Evolutionary conservation across 352 stramenopile species (phyloP), one percentile per base, ranked within the genome.

Genomic region (Phytopythium chamaehyphon): DNA sequence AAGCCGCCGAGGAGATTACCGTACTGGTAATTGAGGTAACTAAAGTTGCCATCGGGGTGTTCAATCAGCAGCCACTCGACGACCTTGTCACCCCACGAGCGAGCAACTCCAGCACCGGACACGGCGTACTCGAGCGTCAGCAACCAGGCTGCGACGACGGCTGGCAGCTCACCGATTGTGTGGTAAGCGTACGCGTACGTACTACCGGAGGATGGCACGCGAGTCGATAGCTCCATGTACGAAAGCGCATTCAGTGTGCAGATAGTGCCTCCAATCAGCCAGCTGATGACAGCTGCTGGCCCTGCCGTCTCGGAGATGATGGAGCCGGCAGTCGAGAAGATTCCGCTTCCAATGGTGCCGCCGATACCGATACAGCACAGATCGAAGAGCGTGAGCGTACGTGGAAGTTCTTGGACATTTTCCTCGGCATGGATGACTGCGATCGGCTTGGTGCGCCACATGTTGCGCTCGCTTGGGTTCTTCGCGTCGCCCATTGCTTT

Each of bases 101-200:
- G 83, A 0, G 96, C 94, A 0, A 95, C 90, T 1, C 94, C 96
- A 12, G 90, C 87, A 33, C 84, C 90, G 0, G 85, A 93, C 19
- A 98, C 61, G 31, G 88, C 82, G 73, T 98, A 98, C 74, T 98
- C 94, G 44, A 98, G 73, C 23, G 90, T 97, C 23, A 98, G 64
- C 26, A 95, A 58, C 15, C 85, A 93, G 3, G 79, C 93, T 0
- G 91, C 90, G 40, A 98, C 49, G 45, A 98, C 73, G 6, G 95
- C 95, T 1, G 90, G 87, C 2, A 98, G 66, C 61, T 98, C 95
- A 1, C 94, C 93, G 16, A 98, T 66, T 0, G 89, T 76, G 51
- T 97, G 86, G 59, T 97, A 98, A 0, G 92, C 73, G 66, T 98
- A 98, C 9, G 88, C 85, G 56, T 98, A 98, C 7, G 88, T 97